Conservation (phyloP, 306 rosid genomes). For the Trifolium dubium region DNA sequence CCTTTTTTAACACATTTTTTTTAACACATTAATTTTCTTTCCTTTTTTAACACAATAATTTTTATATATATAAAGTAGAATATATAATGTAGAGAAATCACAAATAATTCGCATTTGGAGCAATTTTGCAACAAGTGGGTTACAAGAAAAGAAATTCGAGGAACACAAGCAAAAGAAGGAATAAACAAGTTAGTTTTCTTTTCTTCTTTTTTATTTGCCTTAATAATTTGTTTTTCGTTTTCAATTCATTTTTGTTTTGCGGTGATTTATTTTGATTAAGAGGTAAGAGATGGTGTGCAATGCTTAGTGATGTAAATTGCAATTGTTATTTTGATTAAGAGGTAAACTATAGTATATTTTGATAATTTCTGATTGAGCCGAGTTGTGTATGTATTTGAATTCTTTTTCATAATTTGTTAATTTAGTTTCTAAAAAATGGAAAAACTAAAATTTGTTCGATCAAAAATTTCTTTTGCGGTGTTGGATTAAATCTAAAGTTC, state of each 20-base stretch:
- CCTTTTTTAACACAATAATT: not conserved
- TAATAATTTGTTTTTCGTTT: too few relatives aligned
- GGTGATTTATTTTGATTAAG: not conserved
- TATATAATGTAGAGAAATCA: not conserved
- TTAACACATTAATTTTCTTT: not conserved
- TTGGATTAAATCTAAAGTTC: too few relatives aligned
- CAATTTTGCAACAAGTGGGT: not conserved
- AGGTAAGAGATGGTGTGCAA: not conserved
- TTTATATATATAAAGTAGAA: not conserved
- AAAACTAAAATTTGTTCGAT: too few relatives aligned
- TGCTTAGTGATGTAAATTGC: too few relatives aligned
- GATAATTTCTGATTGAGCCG: too few relatives aligned
- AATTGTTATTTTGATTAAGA: not conserved
- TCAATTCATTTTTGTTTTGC: too few relatives aligned
- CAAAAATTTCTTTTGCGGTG: too few relatives aligned
- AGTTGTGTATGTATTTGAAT: too few relatives aligned
- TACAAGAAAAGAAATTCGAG: not conserved
- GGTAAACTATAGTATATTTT: too few relatives aligned
- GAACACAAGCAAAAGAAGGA: not conserved
- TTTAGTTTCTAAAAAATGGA: too few relatives aligned
- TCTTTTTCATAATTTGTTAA: too few relatives aligned
- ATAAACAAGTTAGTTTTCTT: not conserved
- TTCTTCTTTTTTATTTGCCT: not conserved
- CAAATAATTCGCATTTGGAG: not conserved
- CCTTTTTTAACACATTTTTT: not conserved